A percentile compares a stretch with the other conserved stretches of the same genome.
phyloP scores from a whole-genome alignment of 306 rosid species.

The Vicia faba region DNA sequence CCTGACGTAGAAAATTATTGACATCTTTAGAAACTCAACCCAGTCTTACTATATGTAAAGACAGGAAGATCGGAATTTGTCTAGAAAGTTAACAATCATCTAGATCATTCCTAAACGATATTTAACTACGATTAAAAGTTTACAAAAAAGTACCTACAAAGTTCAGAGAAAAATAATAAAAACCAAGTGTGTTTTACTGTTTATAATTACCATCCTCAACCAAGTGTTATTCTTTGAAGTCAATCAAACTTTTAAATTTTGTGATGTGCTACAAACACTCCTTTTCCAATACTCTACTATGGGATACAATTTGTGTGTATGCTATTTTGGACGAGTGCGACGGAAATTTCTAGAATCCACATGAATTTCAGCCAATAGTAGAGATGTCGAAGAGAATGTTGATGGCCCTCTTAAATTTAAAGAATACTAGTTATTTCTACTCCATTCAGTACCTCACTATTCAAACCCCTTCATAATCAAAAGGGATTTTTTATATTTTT shows the following conservation, averaged over 20 bases:
- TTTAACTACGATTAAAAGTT: no score
- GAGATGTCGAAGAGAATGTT: not conserved
- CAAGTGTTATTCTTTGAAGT: constrained; percentile 2
- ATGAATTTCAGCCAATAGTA: not conserved
- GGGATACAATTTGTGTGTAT: not conserved
- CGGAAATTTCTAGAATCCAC: not conserved
- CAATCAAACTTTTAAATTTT: not conserved
- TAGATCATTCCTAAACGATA: not conserved
- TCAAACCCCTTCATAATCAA: not conserved
- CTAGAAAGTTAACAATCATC: constrained; percentile 13
- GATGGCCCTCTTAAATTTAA: not conserved
- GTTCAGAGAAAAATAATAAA: not conserved
- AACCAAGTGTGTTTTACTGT: not conserved
- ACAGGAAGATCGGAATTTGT: not conserved
- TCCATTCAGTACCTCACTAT: not conserved
- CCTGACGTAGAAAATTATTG: not conserved
- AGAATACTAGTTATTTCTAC: not conserved
- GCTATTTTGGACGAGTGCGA: not conserved
- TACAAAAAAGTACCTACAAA: not conserved
- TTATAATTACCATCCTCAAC: not conserved
- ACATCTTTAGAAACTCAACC: not conserved
- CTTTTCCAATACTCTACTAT: not conserved
- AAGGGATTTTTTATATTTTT: not conserved
- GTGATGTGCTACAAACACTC: not conserved
- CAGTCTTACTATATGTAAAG: not conserved